Conservation (phyloP, 192 early-diverging fungal species). For the Podochytrium sp. region DNA sequence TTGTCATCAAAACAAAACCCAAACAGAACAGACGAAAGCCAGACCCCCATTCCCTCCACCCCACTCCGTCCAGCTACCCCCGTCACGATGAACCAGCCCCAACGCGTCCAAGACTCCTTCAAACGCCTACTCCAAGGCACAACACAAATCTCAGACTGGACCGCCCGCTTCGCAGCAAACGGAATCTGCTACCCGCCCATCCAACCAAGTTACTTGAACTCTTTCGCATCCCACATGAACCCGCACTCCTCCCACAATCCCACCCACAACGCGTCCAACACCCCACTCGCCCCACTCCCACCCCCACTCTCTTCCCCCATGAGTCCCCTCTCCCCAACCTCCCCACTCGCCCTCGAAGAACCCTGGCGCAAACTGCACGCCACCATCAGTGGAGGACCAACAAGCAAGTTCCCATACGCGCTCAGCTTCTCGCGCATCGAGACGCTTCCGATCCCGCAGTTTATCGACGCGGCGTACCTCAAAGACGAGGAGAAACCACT, state of each 20-base stretch:
- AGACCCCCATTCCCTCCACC: not conserved
- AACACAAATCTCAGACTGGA: slow-evolving; percentile 10
- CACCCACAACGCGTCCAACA: not conserved
- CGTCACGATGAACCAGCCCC: not conserved
- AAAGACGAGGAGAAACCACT: not conserved
- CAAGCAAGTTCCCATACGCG: slow-evolving; percentile 25
- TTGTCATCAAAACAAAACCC: no score
- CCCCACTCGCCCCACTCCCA: not conserved
- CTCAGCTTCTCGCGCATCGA: slow-evolving; percentile 12
- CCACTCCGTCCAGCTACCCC: slow-evolving; percentile 10
- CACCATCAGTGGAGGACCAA: slow-evolving; percentile 2
- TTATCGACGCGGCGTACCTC: slow-evolving; percentile 22
- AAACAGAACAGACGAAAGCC: not conserved
- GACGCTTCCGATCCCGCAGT: slow-evolving; percentile 13
- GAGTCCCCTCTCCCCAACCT: not conserved
- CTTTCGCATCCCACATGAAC: no score
- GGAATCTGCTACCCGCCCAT: not conserved
- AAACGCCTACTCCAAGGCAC: not conserved
- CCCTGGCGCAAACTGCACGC: slow-evolving; percentile 23
- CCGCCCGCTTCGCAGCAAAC: slow-evolving; percentile 1
- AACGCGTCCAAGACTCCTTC: slow-evolving; percentile 7
- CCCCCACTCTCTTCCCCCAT: not conserved
- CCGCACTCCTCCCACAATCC: not conserved
- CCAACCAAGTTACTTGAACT: not conserved
- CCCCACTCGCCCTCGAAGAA: slow-evolving; percentile 24